Evolutionary conservation across 169 alveolate species (phyloP), one percentile per base, ranked within the genome.

Genomic region (Plasmodium berghei): DNA sequence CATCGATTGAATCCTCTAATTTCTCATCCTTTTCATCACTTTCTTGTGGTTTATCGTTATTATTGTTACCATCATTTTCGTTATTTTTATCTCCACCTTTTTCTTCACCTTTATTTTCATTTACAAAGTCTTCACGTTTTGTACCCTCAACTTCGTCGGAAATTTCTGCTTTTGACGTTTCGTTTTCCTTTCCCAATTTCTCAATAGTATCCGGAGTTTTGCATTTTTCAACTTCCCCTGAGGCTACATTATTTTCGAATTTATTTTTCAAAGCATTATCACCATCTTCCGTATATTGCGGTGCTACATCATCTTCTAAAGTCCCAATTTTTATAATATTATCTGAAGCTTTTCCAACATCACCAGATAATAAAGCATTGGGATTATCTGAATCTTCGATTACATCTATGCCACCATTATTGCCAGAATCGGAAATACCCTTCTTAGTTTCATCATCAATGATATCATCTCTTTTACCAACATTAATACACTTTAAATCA

Each of bases 401-500:
- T 5, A 55, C 22, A 56, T 73, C 62, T 12, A 1, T 48, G 22
- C 8, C 42, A 34, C 8, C 42, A 34, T 34, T 34, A 34, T 34
- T 34, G 8, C 42, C 42, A 24, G 45, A 8, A 22, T 75, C 74
- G 22, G 46, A 22, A 22, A 10, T 56, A 8, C 10, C 14, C 14
- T 24, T 42, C 0, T 63, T 56, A 58, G 20, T 34, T 4, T 18
- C 75, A 1, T 16, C 49, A 34, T 69, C 89, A 14, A 20, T n/a
- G 20, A 46, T 34, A 42, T 14, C 62, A 10, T 70, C 77, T 55
- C 64, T 75, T 42, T 75, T 75, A 20, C n/a, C 42, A 63, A 63
- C 9, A 42, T 75, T 75, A 34, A 75, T 62, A 56, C 75, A 75
- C 20, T 75, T 75, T 9, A 75, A 52, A 48, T 75, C 89, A 26